Evolutionary conservation across 169 alveolate species (phyloP).

Genomic region (Plasmodium blacklocki): DNA sequence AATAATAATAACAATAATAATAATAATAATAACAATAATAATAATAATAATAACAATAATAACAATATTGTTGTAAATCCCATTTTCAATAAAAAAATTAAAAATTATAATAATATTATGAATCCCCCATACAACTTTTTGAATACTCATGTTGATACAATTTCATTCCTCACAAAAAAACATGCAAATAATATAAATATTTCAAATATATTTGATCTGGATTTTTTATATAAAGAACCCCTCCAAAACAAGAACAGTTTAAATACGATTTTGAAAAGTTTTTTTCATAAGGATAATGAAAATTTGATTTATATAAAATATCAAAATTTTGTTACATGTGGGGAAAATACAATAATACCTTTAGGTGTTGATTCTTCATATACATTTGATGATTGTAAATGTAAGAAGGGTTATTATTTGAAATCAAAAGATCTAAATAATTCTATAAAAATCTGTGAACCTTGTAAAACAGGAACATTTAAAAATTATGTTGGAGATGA

Average conservation of each 20-base stretch:
- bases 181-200: neutral
- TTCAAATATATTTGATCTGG: neutral
- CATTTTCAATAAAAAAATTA: neutral
- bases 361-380: constrained; percentile 88
- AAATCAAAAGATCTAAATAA: constrained; percentile 33
- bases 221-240: neutral
- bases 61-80: neutral
- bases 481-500: constrained; percentile 87
- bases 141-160: neutral
- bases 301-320: constrained; percentile 51
- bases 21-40: neutral
- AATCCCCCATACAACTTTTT: neutral
- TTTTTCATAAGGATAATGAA: constrained; percentile 20
- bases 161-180: neutral
- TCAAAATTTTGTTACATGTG: constrained; percentile 82
- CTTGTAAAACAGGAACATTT: constrained; percentile 88
- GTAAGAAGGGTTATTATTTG: constrained; percentile 87
- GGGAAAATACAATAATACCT: constrained; percentile 83
- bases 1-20: neutral
- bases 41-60: neutral
- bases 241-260: neutral
- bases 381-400: constrained; percentile 85
- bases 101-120: neutral
- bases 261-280: neutral
- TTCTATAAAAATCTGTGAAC: constrained; percentile 79